A percentile compares a stretch with the other conserved stretches of the same genome.
Conservation (phyloP, 1,139 yeast species). For the Geotrichum aggregatum region DNA sequence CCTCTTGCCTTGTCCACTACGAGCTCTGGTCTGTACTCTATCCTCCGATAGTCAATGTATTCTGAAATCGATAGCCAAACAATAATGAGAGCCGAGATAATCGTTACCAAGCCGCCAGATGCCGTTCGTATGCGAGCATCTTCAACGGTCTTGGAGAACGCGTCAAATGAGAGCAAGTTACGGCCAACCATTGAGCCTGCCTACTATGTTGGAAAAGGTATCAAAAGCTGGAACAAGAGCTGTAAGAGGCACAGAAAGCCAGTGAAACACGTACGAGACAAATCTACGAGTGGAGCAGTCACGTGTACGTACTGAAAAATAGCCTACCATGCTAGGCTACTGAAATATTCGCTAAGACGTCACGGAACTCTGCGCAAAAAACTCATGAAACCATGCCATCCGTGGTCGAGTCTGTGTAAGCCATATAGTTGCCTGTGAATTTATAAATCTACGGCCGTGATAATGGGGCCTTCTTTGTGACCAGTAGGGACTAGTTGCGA, state of each 20-base stretch:
- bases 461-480: no score
- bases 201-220: neutral
- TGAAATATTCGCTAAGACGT: no score
- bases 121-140: slow-evolving; percentile 86
- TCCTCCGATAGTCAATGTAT: slow-evolving; percentile 64
- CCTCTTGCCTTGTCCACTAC: slow-evolving; percentile 85
- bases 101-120: slow-evolving; percentile 83
- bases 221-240: neutral
- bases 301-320: no score
- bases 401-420: no score
- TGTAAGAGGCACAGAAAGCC: neutral
- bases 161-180: slow-evolving; percentile 64
- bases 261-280: neutral
- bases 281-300: neutral
- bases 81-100: slow-evolving; percentile 62
- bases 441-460: no score
- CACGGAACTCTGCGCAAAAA: no score
- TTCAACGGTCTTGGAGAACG: slow-evolving; percentile 89
- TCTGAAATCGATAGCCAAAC: slow-evolving; percentile 65
- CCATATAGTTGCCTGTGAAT: no score
- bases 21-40: slow-evolving; percentile 71
- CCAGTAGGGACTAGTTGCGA: no score
- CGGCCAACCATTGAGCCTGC: slow-evolving; percentile 12
- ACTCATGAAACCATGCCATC: no score
- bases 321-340: no score